Percentiles rank a stretch among this genome's conserved stretches.
Conservation (phyloP, 2,329 filamentous ascomycete genomes). For the Davidsoniella eucalypti region DNA sequence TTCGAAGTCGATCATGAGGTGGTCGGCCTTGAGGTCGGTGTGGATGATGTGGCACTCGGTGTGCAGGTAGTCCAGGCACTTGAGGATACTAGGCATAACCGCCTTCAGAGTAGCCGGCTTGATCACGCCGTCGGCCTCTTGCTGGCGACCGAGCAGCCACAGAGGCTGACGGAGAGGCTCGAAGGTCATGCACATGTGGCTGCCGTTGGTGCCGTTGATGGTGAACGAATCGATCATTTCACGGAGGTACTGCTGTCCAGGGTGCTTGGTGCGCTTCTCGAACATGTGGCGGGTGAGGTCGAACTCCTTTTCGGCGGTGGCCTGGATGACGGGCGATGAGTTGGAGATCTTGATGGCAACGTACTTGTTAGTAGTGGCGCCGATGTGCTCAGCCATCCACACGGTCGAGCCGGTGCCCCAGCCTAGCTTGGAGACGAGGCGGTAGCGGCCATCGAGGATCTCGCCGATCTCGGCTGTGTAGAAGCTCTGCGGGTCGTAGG, state of each 20-base stretch:
- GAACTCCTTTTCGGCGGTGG: conserved; percentile 16
- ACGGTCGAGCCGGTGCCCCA: conserved; percentile 25
- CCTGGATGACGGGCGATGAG: conserved; percentile 15
- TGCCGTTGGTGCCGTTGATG: conserved; percentile 17
- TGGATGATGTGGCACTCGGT: conserved; percentile 27
- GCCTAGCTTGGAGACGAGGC: conserved; percentile 23
- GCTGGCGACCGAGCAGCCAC: conserved; percentile 22
- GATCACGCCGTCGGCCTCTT: conserved; percentile 22
- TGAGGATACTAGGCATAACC: conserved; percentile 21
- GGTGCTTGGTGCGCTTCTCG: conserved; percentile 15
- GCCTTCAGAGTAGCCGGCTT: conserved; percentile 21
- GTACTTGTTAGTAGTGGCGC: conserved; percentile 14
- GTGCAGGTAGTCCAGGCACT: conserved; percentile 26
- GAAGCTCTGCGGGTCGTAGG: conserved; percentile 18
- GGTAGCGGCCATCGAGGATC: conserved; percentile 21
- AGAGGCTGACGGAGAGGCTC: conserved; percentile 25
- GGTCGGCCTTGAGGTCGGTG: conserved; percentile 28
- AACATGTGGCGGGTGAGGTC: conserved; percentile 16
- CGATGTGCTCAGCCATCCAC: conserved; percentile 21
- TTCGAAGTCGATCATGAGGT: conserved; percentile 15
- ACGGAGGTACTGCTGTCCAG: conserved; percentile 18
- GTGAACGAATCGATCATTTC: conserved; percentile 20
- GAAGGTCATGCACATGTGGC: conserved; percentile 24
- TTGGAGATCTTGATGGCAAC: conserved; percentile 19
- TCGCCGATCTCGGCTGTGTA: conserved; percentile 21